Conservation (phyloP, 78 protist genomes). For the Dictyostelium brefeldianum region DNA sequence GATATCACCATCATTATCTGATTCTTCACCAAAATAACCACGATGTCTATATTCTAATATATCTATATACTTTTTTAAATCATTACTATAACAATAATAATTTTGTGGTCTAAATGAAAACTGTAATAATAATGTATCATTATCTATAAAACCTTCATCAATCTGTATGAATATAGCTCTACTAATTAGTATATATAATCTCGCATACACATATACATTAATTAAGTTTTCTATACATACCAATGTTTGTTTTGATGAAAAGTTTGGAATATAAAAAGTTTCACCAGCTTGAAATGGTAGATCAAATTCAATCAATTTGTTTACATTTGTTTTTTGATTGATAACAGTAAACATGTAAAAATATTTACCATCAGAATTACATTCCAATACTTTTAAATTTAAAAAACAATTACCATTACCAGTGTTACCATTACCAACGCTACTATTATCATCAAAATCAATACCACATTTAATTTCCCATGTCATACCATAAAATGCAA, state of each 20-base stretch:
- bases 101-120: conserved; percentile 65
- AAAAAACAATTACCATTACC: conserved; percentile 19
- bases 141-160: conserved; percentile 69
- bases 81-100: conserved; percentile 24
- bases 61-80: conserved; percentile 52
- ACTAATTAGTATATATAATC: background rate
- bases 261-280: conserved; percentile 62
- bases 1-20: background rate
- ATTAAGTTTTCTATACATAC: background rate
- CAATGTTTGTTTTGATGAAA: conserved; percentile 39
- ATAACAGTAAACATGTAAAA: conserved; percentile 50
- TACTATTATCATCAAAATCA: conserved; percentile 20
- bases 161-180: conserved; percentile 17
- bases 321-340: conserved; percentile 61
- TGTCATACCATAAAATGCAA: conserved; percentile 51
- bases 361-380: conserved; percentile 39
- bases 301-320: conserved; percentile 46
- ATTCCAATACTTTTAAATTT: conserved; percentile 51
- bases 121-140: conserved; percentile 50
- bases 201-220: too few relatives aligned
- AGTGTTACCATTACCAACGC: too few relatives aligned
- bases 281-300: conserved; percentile 68
- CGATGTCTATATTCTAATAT: conserved; percentile 33
- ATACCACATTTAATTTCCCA: conserved; percentile 74
- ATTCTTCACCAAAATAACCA: background rate